phyloP scores from a whole-genome alignment of 192 early-diverging fungal genomes.

The Podila clonocystis region DNA sequence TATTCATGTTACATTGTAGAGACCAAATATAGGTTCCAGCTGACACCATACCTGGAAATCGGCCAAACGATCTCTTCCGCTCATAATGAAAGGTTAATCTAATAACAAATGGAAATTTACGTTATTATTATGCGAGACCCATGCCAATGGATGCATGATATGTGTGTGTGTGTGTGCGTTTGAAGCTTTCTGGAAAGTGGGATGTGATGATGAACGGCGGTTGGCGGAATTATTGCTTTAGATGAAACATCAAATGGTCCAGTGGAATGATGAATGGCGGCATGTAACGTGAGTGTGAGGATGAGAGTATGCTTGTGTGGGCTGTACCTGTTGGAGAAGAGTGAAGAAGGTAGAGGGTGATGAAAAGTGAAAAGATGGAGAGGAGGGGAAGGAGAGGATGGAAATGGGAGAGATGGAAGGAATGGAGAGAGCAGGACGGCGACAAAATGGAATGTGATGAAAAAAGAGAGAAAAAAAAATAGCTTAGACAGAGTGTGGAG shows the following conservation, averaged over 20 bases:
- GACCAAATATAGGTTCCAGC: neutral
- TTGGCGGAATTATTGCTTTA: no score
- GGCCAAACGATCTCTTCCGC: conserved; percentile 53
- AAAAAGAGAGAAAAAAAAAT: neutral
- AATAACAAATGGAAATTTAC: neutral
- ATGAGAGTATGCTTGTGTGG: neutral
- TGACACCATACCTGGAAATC: conserved; percentile 42
- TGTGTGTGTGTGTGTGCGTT: neutral
- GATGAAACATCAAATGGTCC: no score
- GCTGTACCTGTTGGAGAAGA: neutral
- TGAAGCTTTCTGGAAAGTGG: no score
- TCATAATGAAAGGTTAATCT: conserved; percentile 18
- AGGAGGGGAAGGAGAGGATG: neutral
- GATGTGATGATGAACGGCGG: no score
- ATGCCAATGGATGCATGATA: neutral
- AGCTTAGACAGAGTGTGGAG: neutral
- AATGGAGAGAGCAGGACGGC: neutral
- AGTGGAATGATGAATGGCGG: neutral
- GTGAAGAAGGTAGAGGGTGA: neutral
- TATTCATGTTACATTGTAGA: neutral
- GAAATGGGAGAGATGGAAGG: neutral
- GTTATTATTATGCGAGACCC: no score
- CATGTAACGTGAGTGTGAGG: neutral
- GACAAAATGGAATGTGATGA: neutral
- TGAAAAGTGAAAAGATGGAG: neutral